A percentile compares a stretch with the other conserved stretches of the same genome.
These are phyloP conservation scores for Musa troglodytarum DNA, from an alignment of 176 grass and related monocot genomes.

Conservation along the genomic window DNA sequence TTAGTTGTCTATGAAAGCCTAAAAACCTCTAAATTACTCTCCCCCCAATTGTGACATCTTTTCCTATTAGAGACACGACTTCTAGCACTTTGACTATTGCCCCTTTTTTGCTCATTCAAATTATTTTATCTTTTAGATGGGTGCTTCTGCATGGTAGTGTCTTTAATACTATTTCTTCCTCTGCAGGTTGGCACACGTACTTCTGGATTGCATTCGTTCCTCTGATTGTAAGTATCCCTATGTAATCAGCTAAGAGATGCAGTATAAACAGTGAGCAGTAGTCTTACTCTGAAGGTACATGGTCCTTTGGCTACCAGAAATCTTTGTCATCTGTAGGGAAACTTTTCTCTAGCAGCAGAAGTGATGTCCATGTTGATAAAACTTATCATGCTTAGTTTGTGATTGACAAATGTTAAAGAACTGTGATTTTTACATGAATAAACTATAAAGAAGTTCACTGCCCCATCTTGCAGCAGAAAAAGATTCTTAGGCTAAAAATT, in stretches of 20 bases:
- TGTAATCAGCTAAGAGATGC: too few species aligned
- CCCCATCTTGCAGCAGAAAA: neutral
- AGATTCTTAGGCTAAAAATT: neutral
- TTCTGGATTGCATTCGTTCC: constrained; percentile 91
- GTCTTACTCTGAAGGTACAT: neutral
- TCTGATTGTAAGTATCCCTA: constrained; percentile 51
- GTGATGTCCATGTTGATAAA: neutral
- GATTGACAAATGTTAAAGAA: neutral
- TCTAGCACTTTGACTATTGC: neutral
- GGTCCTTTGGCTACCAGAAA: neutral
- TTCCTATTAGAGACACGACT: neutral
- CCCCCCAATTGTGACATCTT: neutral
- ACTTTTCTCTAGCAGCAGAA: neutral
- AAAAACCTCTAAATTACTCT: too few species aligned
- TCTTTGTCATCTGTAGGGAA: neutral
- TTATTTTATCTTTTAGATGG: too few species aligned
- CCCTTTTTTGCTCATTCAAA: too few species aligned
- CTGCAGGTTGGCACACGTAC: constrained; percentile 88
- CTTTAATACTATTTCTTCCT: neutral
- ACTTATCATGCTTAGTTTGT: neutral
- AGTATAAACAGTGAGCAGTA: neutral
- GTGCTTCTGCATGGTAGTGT: neutral
- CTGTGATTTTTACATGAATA: neutral
- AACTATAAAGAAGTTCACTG: neutral
- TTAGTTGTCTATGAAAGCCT: too few species aligned